Evolutionary conservation across 805 yeast species (phyloP), one percentile per base, ranked within the genome.

Genomic region (Maudiozyma turicensis): DNA sequence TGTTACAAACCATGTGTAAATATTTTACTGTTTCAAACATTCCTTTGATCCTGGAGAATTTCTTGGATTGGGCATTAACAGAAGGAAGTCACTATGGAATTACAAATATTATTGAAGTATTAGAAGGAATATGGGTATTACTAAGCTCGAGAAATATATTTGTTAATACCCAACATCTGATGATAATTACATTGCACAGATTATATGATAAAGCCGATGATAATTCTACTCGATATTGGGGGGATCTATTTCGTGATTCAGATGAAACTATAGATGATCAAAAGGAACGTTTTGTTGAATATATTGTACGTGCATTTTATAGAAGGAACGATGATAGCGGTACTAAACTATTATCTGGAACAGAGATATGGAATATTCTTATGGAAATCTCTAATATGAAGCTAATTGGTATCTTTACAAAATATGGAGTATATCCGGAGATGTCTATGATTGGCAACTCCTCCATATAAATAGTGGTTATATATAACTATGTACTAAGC

Each of bases 311-410:
- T 7, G 29, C 15, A 30, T 34, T 35, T 33, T 40, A 46, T 53
- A 13, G 47, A 44, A 14, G 35, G 48, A 31, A 50, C 10, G 41
- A 44, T 14, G 50, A 40, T n/a, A 43, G 35, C 11, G 43, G 52
- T n/a, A 43, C 37, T 9, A 44, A 40, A 28, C 44, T 49, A 28
- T 46, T 61, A 14, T 60, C 64, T 10, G 52, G 54, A 38, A 56
- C 58, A 8, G 45, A 40, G 9, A 45, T 61, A 8, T 61, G 66
- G 66, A 38, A 44, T 13, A 11, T 50, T 8, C 40, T 61, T n/a
- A 46, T 53, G 30, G 35, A 47, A 5, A 46, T 55, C 10, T 54
- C 57, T 13, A 54, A 57, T 34, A 52, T 54, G 31, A 26, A 44
- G 9, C 48, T 60, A 4, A 55, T 59, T 7, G 60, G 60, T 40